Percentiles rank a stretch among this genome's conserved stretches.
Conservation (phyloP, 768 basidiomycete genomes). For the Naganishia vaughanmartiniae region DNA sequence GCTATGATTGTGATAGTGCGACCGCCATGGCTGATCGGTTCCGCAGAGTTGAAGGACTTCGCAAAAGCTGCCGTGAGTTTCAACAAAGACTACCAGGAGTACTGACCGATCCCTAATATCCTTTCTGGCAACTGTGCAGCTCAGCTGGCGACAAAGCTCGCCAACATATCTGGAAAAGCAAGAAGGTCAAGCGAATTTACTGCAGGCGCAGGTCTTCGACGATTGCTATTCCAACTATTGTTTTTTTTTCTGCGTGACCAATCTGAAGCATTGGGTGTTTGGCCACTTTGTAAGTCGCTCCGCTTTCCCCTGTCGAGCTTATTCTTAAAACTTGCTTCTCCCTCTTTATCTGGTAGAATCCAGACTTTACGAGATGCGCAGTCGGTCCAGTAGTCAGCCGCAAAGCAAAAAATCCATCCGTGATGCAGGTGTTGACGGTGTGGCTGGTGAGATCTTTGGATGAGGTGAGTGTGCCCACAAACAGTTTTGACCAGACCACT, state of each 20-base stretch:
- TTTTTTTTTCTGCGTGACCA: constrained; percentile 49
- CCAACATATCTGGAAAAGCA: constrained; percentile 35
- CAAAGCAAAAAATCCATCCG: constrained; percentile 38
- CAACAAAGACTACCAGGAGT: not conserved
- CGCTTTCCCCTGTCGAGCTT: too few species aligned
- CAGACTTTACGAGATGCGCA: constrained; percentile 41
- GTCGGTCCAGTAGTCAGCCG: constrained; percentile 46
- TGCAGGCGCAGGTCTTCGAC: constrained; percentile 50
- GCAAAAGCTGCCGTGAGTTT: constrained; percentile 29
- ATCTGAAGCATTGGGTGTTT: constrained; percentile 50
- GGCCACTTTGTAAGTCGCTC: constrained; percentile 45
- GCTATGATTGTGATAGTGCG: constrained; percentile 44
- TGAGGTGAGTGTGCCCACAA: constrained; percentile 36
- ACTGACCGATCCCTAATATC: not conserved
- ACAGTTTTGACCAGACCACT: not conserved
- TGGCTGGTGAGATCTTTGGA: constrained; percentile 48
- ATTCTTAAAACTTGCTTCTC: not conserved
- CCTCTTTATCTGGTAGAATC: constrained; percentile 33
- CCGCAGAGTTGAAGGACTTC: constrained; percentile 43
- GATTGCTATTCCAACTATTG: constrained; percentile 47
- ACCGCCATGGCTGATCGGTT: constrained; percentile 44
- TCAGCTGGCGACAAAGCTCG: constrained; percentile 20
- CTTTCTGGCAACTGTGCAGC: not conserved
- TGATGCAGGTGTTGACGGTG: constrained; percentile 46
- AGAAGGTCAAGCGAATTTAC: constrained; percentile 48